Evolutionary conservation across 78 protist genomes (phyloP).

Genomic region (Dictyostelium firmibasis): DNA sequence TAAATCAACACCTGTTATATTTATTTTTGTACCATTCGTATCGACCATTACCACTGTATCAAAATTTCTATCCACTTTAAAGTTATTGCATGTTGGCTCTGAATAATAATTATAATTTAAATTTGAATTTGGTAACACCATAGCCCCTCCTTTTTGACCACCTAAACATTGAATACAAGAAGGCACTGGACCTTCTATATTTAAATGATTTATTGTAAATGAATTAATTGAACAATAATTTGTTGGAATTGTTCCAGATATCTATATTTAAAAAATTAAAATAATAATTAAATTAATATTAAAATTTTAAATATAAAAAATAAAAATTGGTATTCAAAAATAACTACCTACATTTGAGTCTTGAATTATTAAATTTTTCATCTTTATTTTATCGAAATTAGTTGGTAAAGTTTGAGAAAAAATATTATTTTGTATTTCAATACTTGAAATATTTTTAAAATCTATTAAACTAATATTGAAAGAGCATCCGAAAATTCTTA

Average conservation of each 20-base stretch:
- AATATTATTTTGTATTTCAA: background rate
- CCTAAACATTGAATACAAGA: background rate
- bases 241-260: background rate
- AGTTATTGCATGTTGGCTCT: background rate
- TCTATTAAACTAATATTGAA: background rate
- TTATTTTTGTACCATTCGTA: background rate
- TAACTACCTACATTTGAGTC: background rate
- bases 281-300: too few relatives aligned
- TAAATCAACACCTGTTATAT: background rate
- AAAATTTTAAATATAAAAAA: background rate
- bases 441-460: background rate
- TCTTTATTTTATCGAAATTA: background rate
- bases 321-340: background rate
- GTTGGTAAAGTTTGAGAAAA: background rate
- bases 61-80: background rate
- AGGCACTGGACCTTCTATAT: background rate
- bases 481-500: background rate
- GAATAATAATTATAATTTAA: background rate
- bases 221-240: background rate
- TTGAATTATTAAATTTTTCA: background rate
- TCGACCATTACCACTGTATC: background rate
- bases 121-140: background rate
- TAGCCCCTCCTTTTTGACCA: background rate
- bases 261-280: background rate
- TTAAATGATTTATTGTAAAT: background rate